phyloP scores from a whole-genome alignment of 768 basidiomycete species.

The Lentinula lateritia region DNA sequence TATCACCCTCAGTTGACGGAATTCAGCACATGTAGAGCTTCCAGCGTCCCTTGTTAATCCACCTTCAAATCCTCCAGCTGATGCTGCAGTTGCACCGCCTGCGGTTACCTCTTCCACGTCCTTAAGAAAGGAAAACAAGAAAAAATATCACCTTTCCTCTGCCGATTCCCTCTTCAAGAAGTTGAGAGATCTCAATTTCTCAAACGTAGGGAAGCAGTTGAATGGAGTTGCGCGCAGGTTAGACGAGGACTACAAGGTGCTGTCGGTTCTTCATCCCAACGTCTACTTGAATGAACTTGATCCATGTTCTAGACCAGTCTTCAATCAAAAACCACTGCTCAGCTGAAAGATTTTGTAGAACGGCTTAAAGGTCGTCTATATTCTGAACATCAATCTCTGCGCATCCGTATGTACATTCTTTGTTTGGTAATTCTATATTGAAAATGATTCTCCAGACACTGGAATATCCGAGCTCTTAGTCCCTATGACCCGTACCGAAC shows the following conservation, averaged over 20 bases:
- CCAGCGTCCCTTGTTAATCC: slow-evolving; percentile 64
- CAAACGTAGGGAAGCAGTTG: slow-evolving; percentile 76
- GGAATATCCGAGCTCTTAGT: slow-evolving; percentile 90
- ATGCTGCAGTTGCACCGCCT: slow-evolving; percentile 32
- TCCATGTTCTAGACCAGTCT: slow-evolving; percentile 55
- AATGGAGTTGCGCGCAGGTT: slow-evolving; percentile 78
- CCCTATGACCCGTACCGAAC: slow-evolving; percentile 75
- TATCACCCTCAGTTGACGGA: background rate
- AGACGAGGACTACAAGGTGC: slow-evolving; percentile 89
- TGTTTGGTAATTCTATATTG: background rate
- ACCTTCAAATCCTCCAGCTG: slow-evolving; percentile 38
- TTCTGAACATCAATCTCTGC: slow-evolving; percentile 82
- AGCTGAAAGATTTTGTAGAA: slow-evolving; percentile 92
- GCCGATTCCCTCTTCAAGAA: slow-evolving; percentile 78
- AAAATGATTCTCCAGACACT: slow-evolving; percentile 57
- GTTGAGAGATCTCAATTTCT: slow-evolving; percentile 88
- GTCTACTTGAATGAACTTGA: background rate
- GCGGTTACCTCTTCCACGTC: slow-evolving; percentile 37
- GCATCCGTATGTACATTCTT: slow-evolving; percentile 68
- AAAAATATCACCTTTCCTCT: slow-evolving; percentile 83
- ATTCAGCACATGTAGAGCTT: slow-evolving; percentile 72
- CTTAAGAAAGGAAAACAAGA: slow-evolving; percentile 74
- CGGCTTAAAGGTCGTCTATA: slow-evolving; percentile 83
- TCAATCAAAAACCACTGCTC: slow-evolving; percentile 85
- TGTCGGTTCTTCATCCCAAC: background rate